Conservation (phyloP, 768 basidiomycete genomes). For the Agrocybe pediades region DNA sequence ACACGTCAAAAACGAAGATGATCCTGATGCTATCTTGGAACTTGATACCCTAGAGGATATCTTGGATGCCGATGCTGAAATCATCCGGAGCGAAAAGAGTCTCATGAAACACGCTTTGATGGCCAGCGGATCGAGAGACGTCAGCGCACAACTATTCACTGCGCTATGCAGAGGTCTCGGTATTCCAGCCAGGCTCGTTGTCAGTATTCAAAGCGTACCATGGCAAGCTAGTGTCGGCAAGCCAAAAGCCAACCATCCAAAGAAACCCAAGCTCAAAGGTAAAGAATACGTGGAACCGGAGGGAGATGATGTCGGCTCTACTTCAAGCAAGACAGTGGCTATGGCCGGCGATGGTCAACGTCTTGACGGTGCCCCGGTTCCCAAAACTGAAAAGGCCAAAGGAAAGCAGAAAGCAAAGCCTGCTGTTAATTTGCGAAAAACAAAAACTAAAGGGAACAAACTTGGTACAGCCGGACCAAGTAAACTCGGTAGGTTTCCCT, state of each 20-base stretch:
- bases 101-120: slow-evolving; percentile 92
- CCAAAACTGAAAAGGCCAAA: slow-evolving; percentile 51
- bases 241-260: slow-evolving; percentile 32
- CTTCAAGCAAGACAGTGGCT: slow-evolving; percentile 20
- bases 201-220: slow-evolving; percentile 89
- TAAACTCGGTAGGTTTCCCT: slow-evolving; percentile 18
- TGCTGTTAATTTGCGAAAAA: slow-evolving; percentile 59
- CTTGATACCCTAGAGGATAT: slow-evolving; percentile 46
- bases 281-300: slow-evolving; percentile 29
- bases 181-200: slow-evolving; percentile 85
- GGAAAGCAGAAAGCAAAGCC: slow-evolving; percentile 59
- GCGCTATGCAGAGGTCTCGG: slow-evolving; percentile 84
- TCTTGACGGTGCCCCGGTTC: slow-evolving; percentile 36
- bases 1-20: slow-evolving; percentile 25
- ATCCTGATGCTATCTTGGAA: slow-evolving; percentile 32
- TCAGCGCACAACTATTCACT: slow-evolving; percentile 89
- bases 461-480: slow-evolving; percentile 29
- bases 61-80: slow-evolving; percentile 62
- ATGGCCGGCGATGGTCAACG: slow-evolving; percentile 39
- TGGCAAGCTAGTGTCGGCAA: slow-evolving; percentile 69
- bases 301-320: slow-evolving; percentile 31
- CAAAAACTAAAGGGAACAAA: slow-evolving; percentile 50
- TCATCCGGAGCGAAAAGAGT: slow-evolving; percentile 76
- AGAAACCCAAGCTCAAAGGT: slow-evolving; percentile 32
- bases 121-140: slow-evolving; percentile 79